Conservation (phyloP, 768 basidiomycete species). For the Auricularia cornea region DNA sequence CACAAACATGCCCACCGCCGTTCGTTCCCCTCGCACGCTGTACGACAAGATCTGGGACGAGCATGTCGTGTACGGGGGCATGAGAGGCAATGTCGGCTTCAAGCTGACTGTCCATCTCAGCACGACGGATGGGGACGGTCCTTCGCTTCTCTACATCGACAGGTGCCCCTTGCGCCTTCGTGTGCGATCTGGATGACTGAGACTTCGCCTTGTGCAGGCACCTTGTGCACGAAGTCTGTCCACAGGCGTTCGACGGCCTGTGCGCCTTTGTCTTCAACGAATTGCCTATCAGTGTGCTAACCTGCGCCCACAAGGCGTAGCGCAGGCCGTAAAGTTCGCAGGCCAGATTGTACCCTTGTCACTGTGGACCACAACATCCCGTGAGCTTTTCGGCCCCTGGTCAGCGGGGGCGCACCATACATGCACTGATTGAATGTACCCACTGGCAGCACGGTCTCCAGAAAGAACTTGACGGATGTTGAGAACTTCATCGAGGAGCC, state of each 20-base stretch:
- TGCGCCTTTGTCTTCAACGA: constrained; percentile 26
- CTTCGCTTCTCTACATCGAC: constrained; percentile 78
- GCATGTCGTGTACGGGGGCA: constrained; percentile 69
- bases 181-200: not conserved
- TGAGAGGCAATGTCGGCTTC: constrained; percentile 2
- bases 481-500: constrained; percentile 72
- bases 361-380: constrained; percentile 86
- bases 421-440: too few species aligned
- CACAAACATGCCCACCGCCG: constrained; percentile 43
- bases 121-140: constrained; percentile 62
- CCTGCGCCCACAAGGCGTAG: constrained; percentile 40
- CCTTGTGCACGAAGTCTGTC: constrained; percentile 82
- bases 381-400: constrained; percentile 32
- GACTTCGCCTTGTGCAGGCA: constrained; percentile 28
- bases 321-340: constrained; percentile 66
- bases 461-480: constrained; percentile 67
- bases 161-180: constrained; percentile 32
- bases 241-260: constrained; percentile 87
- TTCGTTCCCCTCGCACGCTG: constrained; percentile 69
- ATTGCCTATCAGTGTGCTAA: constrained; percentile 6
- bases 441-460: constrained; percentile 63
- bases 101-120: constrained; percentile 30
- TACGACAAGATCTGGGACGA: constrained; percentile 99
- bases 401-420: too few species aligned
- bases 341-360: constrained; percentile 83